Evolutionary conservation across 371 early-diverging fungal genomes (phyloP).

Genomic region (Encephalitozoon romaleae): DNA sequence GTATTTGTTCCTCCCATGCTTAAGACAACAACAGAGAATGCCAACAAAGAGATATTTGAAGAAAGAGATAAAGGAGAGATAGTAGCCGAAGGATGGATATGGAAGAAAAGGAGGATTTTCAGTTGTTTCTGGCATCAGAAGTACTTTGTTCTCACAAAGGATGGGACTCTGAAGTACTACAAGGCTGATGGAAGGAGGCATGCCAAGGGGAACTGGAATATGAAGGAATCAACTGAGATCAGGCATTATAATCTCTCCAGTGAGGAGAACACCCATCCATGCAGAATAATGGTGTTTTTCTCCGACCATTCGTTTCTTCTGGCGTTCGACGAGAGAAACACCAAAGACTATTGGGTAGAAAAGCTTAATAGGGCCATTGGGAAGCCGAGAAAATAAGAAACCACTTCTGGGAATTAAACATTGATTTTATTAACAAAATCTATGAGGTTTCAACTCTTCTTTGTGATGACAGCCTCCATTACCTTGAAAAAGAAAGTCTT

Average conservation of each 20-base stretch:
- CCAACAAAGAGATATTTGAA: constrained; percentile 30
- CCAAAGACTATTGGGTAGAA: constrained; percentile 45
- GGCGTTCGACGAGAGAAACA: constrained; percentile 39
- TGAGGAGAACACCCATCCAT: constrained; percentile 25
- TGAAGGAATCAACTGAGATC: not conserved
- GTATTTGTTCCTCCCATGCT: constrained; percentile 3
- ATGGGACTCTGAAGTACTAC: constrained; percentile 45
- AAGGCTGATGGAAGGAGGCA: constrained; percentile 30
- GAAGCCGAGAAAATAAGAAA: not conserved
- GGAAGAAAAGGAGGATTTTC: constrained; percentile 49
- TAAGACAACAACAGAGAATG: too few relatives aligned
- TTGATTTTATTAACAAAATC: constrained; percentile 17
- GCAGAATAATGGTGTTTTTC: constrained; percentile 19
- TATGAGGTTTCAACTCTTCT: not conserved
- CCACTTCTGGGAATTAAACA: not conserved
- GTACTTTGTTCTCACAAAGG: constrained; percentile 50
- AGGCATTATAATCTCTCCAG: not conserved
- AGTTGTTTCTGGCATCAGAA: constrained; percentile 53
- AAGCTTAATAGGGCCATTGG: constrained; percentile 6
- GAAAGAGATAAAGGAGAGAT: constrained; percentile 32
- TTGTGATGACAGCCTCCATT: constrained; percentile 28
- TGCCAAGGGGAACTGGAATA: constrained; percentile 46
- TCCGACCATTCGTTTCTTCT: not conserved
- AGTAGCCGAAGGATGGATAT: constrained; percentile 39
- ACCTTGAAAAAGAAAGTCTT: constrained; percentile 55